Evolutionary conservation across 306 rosid genomes (phyloP), one percentile per base, ranked within the genome.

Genomic region (cucumber (Cucumis sativus)): DNA sequence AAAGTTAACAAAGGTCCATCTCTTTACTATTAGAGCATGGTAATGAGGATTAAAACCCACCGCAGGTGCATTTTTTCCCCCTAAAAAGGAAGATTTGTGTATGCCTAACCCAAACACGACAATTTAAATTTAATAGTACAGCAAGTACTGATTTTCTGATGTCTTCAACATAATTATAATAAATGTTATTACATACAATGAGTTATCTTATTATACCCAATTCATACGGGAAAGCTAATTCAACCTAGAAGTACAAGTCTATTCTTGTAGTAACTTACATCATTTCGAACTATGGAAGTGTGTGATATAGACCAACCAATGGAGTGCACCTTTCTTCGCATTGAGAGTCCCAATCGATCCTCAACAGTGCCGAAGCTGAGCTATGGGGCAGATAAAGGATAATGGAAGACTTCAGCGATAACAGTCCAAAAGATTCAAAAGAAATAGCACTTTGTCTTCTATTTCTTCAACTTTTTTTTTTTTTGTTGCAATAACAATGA

Each of bases 361-460:
- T 89, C 95, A 88, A 89, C 89, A 89, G 82, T 92, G 87, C 98
- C 97, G 51, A 84, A 88, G 93, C 97, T 95, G 97, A 92, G 95
- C 98, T 95, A 95, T 90, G 96, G 85, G 87, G 81, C 89, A 87
- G 83, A 83, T 86, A 76, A 78, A 84, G 57, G 82, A 84, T 65
- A 77, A 82, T 59, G 59, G 79, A 69, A 80, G 79, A 84, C 87
- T 84, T 90, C 85, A 87, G 74, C 78, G 54, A 85, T 81, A 80
- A 81, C 79, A 85, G 56, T 80, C 82, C 28, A 70, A 7, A 70
- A 47, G 1, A 35, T 20, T 35, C 47, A 81, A 40, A 40, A 33
- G 68, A 67, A 80, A 83, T 69, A 65, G 72, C 37, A 9, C 52
- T 69, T 74, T 52, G 75, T 62, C 52, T 45, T 23, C 41, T 18